These are phyloP conservation scores for Crithidia fasciculata DNA, from an alignment of 208 protist species.

Conservation along the genomic window DNA sequence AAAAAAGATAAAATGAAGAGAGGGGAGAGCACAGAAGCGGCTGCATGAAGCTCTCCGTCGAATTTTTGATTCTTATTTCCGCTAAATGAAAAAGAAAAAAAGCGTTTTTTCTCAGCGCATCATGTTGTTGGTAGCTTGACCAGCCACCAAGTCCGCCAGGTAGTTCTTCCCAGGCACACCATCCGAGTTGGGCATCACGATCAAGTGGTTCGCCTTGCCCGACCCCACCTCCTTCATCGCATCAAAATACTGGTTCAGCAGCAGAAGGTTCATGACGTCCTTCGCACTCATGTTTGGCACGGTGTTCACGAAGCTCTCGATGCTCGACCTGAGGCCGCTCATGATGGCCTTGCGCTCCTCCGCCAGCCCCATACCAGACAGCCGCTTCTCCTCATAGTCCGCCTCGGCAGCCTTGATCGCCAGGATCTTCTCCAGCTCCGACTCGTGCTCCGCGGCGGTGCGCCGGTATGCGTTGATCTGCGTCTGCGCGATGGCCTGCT, in stretches of 20 bases:
- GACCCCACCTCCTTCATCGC: constrained; percentile 77
- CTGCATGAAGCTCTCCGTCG: no score
- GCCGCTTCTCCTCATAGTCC: constrained; percentile 74
- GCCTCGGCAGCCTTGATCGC: constrained; percentile 75
- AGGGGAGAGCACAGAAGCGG: not conserved
- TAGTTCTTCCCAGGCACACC: constrained; percentile 1
- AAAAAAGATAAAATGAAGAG: constrained; percentile 13
- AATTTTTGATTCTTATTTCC: no score
- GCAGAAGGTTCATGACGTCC: constrained; percentile 77
- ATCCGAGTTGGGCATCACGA: constrained; percentile 47
- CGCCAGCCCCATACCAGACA: constrained; percentile 73
- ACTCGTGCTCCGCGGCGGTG: constrained; percentile 68
- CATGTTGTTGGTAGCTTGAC: constrained; percentile 22
- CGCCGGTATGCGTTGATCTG: constrained; percentile 72
- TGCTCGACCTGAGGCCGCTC: constrained; percentile 65
- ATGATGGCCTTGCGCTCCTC: constrained; percentile 75
- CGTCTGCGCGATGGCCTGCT: constrained; percentile 81
- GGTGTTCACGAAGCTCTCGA: constrained; percentile 57
- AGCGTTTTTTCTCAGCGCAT: constrained; percentile 36
- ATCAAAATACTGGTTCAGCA: constrained; percentile 89
- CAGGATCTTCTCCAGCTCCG: constrained; percentile 71
- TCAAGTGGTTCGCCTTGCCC: constrained; percentile 42
- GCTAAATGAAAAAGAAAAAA: not conserved
- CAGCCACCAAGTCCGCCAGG: constrained; percentile 45
- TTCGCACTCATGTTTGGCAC: constrained; percentile 51